These are phyloP conservation scores for Xylaria sp. DNA, from an alignment of 495 filamentous ascomycete species.

Conservation along the genomic window DNA sequence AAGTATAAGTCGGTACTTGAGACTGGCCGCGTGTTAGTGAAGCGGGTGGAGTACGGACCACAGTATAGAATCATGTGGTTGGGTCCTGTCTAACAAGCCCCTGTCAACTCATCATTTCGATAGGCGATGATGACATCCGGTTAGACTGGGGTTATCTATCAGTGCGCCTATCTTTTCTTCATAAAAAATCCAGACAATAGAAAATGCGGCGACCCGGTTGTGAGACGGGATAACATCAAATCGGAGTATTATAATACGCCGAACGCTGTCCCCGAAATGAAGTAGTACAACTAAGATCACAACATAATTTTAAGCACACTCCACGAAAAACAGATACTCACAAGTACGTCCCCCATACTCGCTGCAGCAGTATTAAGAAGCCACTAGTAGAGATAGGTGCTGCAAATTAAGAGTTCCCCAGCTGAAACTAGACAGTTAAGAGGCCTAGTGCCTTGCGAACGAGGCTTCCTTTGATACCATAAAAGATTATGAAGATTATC, in stretches of 20 bases:
- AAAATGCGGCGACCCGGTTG: background rate
- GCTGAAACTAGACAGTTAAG: too few relatives aligned
- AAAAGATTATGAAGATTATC: background rate
- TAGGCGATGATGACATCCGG: slow-evolving; percentile 13
- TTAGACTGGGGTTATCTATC: background rate
- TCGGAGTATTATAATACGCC: background rate
- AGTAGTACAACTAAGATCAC: background rate
- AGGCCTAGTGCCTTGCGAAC: too few relatives aligned
- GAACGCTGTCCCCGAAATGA: background rate
- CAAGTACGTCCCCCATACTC: too few relatives aligned
- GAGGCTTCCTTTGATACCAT: background rate
- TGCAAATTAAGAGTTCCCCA: too few relatives aligned
- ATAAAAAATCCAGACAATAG: background rate
- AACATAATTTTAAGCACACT: too few relatives aligned
- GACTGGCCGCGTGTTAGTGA: background rate
- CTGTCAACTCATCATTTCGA: slow-evolving; percentile 19
- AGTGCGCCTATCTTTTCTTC: background rate
- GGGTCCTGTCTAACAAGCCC: background rate
- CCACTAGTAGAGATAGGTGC: too few relatives aligned
- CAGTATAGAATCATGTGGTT: background rate
- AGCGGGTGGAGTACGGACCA: background rate
- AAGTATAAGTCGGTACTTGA: background rate
- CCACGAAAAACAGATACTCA: too few relatives aligned
- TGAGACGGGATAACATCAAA: background rate
- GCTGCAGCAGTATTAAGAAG: too few relatives aligned